Base-by-base conservation (phyloP, 2,329 filamentous ascomycete genomes). In the Aureobasidium sp. region DNA sequence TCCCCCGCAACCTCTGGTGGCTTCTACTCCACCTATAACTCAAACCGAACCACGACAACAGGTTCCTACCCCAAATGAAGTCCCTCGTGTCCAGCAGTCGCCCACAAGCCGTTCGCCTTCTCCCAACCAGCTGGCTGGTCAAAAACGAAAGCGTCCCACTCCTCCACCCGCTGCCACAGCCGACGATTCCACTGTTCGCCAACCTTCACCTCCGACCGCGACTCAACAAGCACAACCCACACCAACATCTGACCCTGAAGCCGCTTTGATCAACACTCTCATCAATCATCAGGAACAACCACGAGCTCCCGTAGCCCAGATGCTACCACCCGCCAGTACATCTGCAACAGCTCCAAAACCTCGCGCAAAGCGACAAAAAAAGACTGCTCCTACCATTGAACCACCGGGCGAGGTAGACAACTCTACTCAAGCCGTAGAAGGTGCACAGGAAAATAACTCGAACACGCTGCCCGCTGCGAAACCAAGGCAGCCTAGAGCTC, bases 351-450 rank as follows among this genome's bases (percentile, higher is more conserved):
- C 46, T 15, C 27, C 61, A 4, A 62, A 62, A 36, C 36, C 53
- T 27, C 53, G 55, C 20, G 36, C 53, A 39, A 63, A 63, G 41
- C 39, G 62, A 60, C 53, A 60, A 48, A 60, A 29, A 26, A 63
- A 63, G 47, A 41, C 20, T 12, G 26, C 55, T 23, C 20, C 62
- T 32, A 20, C 62, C 17, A n/a, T 50, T 10, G 46, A 57, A 36
- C 51, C 42, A 23, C n/a, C n/a, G 20, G 34, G 26, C 32, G 51
- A 32, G n/a, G 27, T 32, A 15, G 57, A 34, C 5, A 41, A 50
- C 13, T 23, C 51, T 46, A n/a, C 59, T 36, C 63, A 39, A 47
- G 34, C 51, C 12, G 48, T 36, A 7, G 48, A 36, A n/a, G 55
- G 37, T 32, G 48, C 47, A 3, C 41, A 50, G 32, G 42, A 57